Base-by-base conservation (phyloP, 1,284 basidiomycete genomes). In the Tremellales sp. region DNA sequence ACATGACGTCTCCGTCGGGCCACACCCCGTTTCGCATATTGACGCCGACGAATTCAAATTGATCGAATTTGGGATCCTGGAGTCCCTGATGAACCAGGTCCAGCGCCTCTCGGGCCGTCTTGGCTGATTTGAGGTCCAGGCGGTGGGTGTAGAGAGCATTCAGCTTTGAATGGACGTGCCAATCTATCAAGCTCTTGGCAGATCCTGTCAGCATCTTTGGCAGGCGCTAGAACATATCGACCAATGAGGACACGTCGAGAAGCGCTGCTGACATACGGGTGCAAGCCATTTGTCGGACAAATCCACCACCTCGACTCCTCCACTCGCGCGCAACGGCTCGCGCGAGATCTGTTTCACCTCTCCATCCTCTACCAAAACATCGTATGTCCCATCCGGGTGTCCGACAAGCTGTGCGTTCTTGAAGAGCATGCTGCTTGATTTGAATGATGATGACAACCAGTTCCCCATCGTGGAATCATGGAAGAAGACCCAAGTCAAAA, bases 161-260 rank as follows among this genome's bases (percentile, higher is more conserved):
- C 26, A 62, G 51, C 17, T 56, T 54, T 29, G 61, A 64, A 50
- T 68, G 67, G 8, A 58, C 60, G 51, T 68, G 67, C 45, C 52
- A 53, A 47, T 68, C 67, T 17, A 65, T 52, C 31, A 68, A 47
- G 10, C 58, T 56, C 40, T 64, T 35, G n/a, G n/a, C n/a, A n/a
- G n/a, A n/a, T n/a, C 4, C 4, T 21, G 6, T 40, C 39, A 40
- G 39, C 15, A 21, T 4, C 19, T 22, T 36, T 31, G 10, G 19
- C 8, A 22, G 39, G 4, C 10, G n/a, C n/a, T n/a, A 33, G 10
- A n/a, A n/a, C n/a, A 33, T 33, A 33, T 33, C 8, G n/a, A 33
- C 29, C 29, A n/a, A 33, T n/a, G 29, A 33, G 29, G n/a, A 10
- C 10, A n/a, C 29, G 29, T n/a, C 29, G 10, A 8, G 10, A 33